phyloP scores from a whole-genome alignment of 176 grass and related monocot genomes.

The Elymus sibiricus region DNA sequence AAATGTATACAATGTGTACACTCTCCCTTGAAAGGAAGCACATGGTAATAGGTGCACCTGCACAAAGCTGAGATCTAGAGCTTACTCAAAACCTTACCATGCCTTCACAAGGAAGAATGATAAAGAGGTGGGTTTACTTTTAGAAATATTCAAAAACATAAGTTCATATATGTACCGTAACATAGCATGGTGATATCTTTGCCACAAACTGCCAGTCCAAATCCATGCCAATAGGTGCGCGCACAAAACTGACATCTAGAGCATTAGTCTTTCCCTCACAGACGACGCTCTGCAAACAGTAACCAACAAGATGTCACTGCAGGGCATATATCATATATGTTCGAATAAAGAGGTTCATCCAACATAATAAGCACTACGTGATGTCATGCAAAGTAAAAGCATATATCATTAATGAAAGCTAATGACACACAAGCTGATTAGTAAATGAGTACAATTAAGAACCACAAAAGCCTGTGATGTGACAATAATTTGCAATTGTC shows the following conservation, averaged over 20 bases:
- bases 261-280: slow-evolving; percentile 89
- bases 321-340: neutral
- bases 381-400: slow-evolving; percentile 7
- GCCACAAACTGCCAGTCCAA: slow-evolving; percentile 86
- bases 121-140: neutral
- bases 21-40: neutral
- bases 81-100: neutral
- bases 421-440: neutral
- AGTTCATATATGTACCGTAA: slow-evolving; percentile 67
- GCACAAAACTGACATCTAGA: slow-evolving; percentile 86
- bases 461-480: neutral
- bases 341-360: neutral
- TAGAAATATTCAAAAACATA: neutral
- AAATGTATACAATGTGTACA: neutral
- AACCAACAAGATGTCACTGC: slow-evolving; percentile 10
- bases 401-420: slow-evolving; percentile 1
- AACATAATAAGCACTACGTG: neutral
- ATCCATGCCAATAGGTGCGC: slow-evolving; percentile 61
- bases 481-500: neutral
- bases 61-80: slow-evolving; percentile 1
- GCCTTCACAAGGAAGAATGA: neutral
- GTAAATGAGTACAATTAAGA: neutral
- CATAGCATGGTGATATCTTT: slow-evolving; percentile 93
- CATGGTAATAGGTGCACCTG: neutral
- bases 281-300: slow-evolving; percentile 62